These are phyloP conservation scores for Plantago major DNA, from an alignment of 257 asterid species.

Conservation along the genomic window DNA sequence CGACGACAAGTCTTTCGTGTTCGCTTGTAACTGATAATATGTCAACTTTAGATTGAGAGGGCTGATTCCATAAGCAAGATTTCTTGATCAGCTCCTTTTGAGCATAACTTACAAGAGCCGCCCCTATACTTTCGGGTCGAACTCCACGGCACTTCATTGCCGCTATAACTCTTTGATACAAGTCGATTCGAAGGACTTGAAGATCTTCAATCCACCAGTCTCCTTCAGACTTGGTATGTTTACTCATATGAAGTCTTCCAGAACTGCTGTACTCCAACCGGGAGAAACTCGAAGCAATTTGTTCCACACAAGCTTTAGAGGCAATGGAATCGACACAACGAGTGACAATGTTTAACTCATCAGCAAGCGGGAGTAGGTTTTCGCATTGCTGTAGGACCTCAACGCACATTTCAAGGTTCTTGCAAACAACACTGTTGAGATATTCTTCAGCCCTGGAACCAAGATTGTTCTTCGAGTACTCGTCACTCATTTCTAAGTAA, in stretches of 20 bases:
- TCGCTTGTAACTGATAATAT: slow-evolving; percentile 30
- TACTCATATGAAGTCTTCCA: slow-evolving; percentile 90
- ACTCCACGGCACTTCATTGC: slow-evolving; percentile 94
- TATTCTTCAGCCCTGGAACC: slow-evolving; percentile 74
- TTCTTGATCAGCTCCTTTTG: slow-evolving; percentile 76
- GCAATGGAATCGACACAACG: slow-evolving; percentile 85
- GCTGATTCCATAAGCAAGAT: slow-evolving; percentile 57
- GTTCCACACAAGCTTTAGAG: slow-evolving; percentile 93
- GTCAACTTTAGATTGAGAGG: slow-evolving; percentile 41
- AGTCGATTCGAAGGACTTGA: slow-evolving; percentile 62
- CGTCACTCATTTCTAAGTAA: slow-evolving; percentile 90
- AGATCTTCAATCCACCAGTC: slow-evolving; percentile 99
- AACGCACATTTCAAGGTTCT: slow-evolving; percentile 78
- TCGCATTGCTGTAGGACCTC: slow-evolving; percentile 81
- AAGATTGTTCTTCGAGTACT: slow-evolving; percentile 72
- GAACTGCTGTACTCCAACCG: slow-evolving; percentile 90
- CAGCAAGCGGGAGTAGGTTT: slow-evolving; percentile 85
- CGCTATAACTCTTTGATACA: slow-evolving; percentile 69
- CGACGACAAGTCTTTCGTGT: slow-evolving; percentile 70
- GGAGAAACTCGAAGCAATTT: slow-evolving; percentile 94
- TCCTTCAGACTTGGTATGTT: slow-evolving; percentile 55
- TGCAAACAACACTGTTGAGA: slow-evolving; percentile 62
- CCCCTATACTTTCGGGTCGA: slow-evolving; percentile 88
- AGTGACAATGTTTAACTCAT: slow-evolving; percentile 55
- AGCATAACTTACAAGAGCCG: slow-evolving; percentile 77